Evolutionary conservation across 768 basidiomycete species (phyloP), one percentile per base, ranked within the genome.

Genomic region (Coprinopsis sp.): DNA sequence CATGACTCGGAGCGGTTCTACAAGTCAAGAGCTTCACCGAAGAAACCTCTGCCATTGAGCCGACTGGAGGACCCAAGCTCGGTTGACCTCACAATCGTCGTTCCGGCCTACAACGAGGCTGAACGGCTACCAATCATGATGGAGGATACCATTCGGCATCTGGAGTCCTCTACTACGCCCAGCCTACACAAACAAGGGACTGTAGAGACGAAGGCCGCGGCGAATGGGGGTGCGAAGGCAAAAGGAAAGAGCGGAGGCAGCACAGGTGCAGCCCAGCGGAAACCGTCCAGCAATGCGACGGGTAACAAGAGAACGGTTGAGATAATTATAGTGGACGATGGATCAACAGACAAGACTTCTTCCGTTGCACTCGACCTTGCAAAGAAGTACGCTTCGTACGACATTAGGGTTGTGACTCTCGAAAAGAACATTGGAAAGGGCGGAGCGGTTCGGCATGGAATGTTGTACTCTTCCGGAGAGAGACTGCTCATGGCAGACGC

Each of bases 71-170:
- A 83, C 43, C 63, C 74, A 0, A 70, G 78, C 33, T 69, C 76
- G 1, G 72, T 91, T 40, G 84, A 85, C 58, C 71, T 97, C 31
- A 82, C 82, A 23, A 74, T 97, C 55, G 75, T 96, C 54, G 79
- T 96, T 8, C 94, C 94, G 10, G 93, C 94, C 0, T 97, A 82
- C 74, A 96, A 96, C 58, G 94, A 96, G 64, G 78, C 79, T 4
- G 66, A 74, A n/a, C 80, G 94, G 14, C 71, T 97, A n/a, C 86
- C 83, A 0, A 61, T 70, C 36, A 97, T 97, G 94, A 78, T 97
- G 58, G 66, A 74, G 1, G 79, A 82, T 8, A 81, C 91, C 8
- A 69, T 96, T 46, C 70, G 72, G 14, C 82, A 89, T 56, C 74
- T 91, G 6, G 47, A 51, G n/a, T 28, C 51, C 10, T 41, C 30